Base-by-base conservation (phyloP, 2,329 filamentous ascomycete species). In the Pseudogymnoascus sp. region DNA sequence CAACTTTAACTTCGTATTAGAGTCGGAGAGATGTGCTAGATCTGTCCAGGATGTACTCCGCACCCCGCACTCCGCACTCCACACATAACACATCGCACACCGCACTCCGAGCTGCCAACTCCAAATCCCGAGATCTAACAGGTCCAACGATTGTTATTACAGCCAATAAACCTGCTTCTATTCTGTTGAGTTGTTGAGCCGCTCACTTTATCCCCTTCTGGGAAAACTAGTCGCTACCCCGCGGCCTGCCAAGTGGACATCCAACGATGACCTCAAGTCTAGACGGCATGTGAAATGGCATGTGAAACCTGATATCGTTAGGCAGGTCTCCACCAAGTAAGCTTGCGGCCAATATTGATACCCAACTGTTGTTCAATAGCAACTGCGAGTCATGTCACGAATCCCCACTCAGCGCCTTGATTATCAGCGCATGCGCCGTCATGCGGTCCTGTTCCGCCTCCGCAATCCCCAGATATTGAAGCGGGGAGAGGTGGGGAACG, bases 51-150 rank as follows among this genome's bases (percentile, higher is more conserved):
- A 12, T 52, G 12, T 21, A 23, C 38, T 41, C 38, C 38, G 38
- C 38, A 41, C 37, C 23, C 45, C 45, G 45, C 45, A 52, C 26
- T 52, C 45, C 45, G 26, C 45, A 52, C 45, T 26, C 45, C 45
- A 52, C 41, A 15, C 41, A 28, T 18, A 26, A 48, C 41, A 52
- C 23, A 41, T 19, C 38, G 19, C 37, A 28, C 41, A 52, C 23
- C 41, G 4, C n/a, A 52, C 41, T n/a, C 18, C 15, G n/a, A n/a
- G 15, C 26, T 15, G 26, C 15, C 13, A 5, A n/a, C 9, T n/a
- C 26, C 26, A 30, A 12, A 52, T 52, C 15, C 9, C 26, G 10
- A 52, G 45, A 52, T 52, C 45, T 52, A 10, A 19, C 9, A 52
- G 45, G 30, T 52, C 26, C 30, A 13, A 21, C 13, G 5, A 19